phyloP scores from a whole-genome alignment of 441 rosid species.

The Geranium incanum region DNA sequence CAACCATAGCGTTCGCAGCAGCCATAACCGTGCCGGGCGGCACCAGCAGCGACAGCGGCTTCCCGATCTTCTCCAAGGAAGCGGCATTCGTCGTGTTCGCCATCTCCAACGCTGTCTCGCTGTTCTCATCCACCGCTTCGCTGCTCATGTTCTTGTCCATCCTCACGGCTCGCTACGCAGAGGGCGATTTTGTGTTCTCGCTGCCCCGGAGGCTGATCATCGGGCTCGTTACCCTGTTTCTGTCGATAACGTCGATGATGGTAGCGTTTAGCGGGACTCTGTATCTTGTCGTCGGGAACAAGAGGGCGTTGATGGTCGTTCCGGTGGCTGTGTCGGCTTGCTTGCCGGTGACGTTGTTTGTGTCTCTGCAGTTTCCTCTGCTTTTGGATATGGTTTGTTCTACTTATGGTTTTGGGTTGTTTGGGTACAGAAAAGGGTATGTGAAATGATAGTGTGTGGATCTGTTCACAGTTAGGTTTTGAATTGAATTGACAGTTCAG shows the following conservation, averaged over 20 bases:
- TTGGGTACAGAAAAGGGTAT: too few relatives aligned
- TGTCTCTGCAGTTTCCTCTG: too few relatives aligned
- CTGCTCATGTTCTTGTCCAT: not conserved
- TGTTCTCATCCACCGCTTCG: not conserved
- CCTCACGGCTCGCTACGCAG: not conserved
- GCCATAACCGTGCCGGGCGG: not conserved
- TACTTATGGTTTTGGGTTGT: too few relatives aligned
- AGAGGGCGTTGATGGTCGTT: not conserved
- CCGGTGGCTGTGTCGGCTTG: not conserved
- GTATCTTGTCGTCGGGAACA: not conserved
- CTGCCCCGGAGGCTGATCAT: not conserved
- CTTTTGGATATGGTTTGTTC: too few relatives aligned
- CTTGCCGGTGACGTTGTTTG: too few relatives aligned
- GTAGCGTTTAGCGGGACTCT: not conserved
- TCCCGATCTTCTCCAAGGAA: not conserved
- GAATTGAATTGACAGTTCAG: too few relatives aligned
- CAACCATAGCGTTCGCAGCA: not conserved
- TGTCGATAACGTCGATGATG: not conserved
- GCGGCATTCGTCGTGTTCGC: not conserved
- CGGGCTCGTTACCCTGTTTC: not conserved
- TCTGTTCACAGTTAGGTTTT: too few relatives aligned
- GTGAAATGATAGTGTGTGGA: too few relatives aligned
- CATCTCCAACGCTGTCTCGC: not conserved
- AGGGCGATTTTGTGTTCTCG: not conserved
- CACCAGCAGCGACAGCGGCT: not conserved